These are phyloP conservation scores for Cyanodermella asteris DNA, from an alignment of 2,329 filamentous ascomycete species.

Conservation along the genomic window DNA sequence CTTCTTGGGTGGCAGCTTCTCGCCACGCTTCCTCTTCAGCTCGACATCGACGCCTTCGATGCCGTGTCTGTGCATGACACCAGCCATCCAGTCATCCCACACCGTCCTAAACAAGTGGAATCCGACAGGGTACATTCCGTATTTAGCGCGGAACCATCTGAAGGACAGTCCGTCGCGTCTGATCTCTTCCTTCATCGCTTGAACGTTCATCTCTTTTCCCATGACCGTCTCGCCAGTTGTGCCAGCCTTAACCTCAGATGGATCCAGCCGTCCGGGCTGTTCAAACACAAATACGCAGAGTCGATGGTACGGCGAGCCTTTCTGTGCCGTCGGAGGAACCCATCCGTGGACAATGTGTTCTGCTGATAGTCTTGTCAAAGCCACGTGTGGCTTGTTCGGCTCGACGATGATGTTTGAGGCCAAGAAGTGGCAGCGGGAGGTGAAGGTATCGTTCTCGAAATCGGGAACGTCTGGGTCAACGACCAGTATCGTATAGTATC, in stretches of 20 bases:
- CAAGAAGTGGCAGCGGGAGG: slow-evolving; percentile 68
- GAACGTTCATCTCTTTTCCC: slow-evolving; percentile 42
- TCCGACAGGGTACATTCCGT: slow-evolving; percentile 50
- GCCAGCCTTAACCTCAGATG: no score
- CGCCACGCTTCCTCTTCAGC: slow-evolving; percentile 59
- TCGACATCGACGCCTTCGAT: slow-evolving; percentile 61
- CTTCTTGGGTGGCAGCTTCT: slow-evolving; percentile 43
- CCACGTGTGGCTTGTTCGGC: slow-evolving; percentile 36
- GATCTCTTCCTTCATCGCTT: slow-evolving; percentile 28
- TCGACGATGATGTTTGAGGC: slow-evolving; percentile 51
- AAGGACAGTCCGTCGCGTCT: slow-evolving; percentile 50
- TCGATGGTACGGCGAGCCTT: slow-evolving; percentile 79
- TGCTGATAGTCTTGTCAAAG: slow-evolving; percentile 38
- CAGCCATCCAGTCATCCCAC: slow-evolving; percentile 77
- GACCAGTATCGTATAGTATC: slow-evolving; percentile 64
- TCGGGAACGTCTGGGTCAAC: slow-evolving; percentile 83
- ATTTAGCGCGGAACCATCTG: slow-evolving; percentile 49
- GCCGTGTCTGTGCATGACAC: slow-evolving; percentile 61
- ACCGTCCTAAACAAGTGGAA: slow-evolving; percentile 70
- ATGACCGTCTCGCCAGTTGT: not conserved
- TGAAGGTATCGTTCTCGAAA: slow-evolving; percentile 50
- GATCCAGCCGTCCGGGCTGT: slow-evolving; percentile 39
- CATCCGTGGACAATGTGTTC: slow-evolving; percentile 56
- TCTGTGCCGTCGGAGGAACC: slow-evolving; percentile 70
- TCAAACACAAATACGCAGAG: slow-evolving; percentile 65